Percentiles rank a stretch among this genome's conserved stretches.
Evolutionary conservation across 441 rosid species (phyloP).

Genomic region (Brassica hybrid): DNA sequence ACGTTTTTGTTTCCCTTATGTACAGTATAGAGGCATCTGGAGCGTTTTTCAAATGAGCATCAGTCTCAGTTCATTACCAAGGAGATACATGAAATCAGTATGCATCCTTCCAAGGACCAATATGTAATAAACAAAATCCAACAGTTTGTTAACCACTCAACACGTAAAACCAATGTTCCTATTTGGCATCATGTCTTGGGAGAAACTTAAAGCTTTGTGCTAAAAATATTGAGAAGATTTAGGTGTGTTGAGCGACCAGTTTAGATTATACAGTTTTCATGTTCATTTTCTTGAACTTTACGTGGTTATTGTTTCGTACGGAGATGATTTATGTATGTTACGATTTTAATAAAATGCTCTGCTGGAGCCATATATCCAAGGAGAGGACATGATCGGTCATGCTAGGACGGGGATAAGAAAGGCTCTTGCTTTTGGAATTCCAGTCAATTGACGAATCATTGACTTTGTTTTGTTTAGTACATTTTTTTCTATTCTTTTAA

Average conservation of each 20-base stretch:
- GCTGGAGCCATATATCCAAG: background rate
- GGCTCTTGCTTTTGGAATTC: background rate
- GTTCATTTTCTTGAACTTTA: background rate
- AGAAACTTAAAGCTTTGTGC: constrained; percentile 31
- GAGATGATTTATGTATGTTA: background rate
- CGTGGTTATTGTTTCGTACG: no score
- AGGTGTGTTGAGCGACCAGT: background rate
- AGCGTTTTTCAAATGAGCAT: constrained; percentile 58
- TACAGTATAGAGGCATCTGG: constrained; percentile 72
- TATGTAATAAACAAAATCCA: constrained; percentile 52
- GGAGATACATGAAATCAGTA: constrained; percentile 78
- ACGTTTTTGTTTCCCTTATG: constrained; percentile 32
- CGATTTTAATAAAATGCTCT: background rate
- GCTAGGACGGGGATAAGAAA: background rate
- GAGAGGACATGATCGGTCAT: background rate
- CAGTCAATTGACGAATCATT: no score
- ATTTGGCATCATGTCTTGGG: constrained; percentile 61
- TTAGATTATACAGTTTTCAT: no score
- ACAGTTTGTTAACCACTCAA: background rate
- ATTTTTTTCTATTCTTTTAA: background rate
- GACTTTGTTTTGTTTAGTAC: background rate
- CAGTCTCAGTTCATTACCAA: constrained; percentile 57
- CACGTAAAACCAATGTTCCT: background rate
- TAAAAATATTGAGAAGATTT: no score
- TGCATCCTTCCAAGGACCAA: constrained; percentile 79